These are phyloP conservation scores for Diospyros kaki DNA, from an alignment of 148 eudicot species.

Conservation along the genomic window DNA sequence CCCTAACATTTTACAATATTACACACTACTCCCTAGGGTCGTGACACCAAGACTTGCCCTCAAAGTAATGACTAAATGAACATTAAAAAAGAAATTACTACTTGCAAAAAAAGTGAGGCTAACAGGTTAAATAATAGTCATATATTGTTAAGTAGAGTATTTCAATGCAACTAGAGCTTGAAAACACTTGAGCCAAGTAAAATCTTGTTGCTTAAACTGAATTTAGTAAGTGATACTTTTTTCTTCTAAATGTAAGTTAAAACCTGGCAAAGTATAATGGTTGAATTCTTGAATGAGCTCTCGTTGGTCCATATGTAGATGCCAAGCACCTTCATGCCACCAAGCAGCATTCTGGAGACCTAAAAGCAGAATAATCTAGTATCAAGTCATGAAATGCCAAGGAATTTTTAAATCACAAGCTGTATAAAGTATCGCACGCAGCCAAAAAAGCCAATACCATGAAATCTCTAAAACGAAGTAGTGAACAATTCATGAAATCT, in stretches of 20 bases:
- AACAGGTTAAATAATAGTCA: background rate
- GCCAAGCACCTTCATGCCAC: slow-evolving; percentile 88
- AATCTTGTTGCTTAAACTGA: background rate
- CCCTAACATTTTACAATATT: too few relatives aligned
- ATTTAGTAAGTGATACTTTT: too few relatives aligned
- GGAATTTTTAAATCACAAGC: background rate
- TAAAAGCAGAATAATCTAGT: slow-evolving; percentile 16
- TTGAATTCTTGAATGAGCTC: slow-evolving; percentile 72
- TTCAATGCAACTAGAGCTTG: too few relatives aligned
- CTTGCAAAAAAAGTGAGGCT: background rate
- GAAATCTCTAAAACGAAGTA: too few relatives aligned
- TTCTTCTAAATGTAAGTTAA: background rate
- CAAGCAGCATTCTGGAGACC: slow-evolving; percentile 92
- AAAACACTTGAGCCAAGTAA: background rate
- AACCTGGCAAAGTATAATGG: slow-evolving; percentile 78
- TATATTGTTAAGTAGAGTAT: background rate
- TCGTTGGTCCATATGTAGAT: slow-evolving; percentile 80
- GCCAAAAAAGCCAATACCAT: too few relatives aligned
- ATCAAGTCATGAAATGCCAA: background rate
- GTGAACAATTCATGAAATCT: background rate
- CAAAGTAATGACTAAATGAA: background rate
- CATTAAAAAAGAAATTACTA: background rate
- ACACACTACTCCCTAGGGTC: too few relatives aligned
- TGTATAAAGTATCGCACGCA: background rate
- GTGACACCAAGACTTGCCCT: too few relatives aligned